Evolutionary conservation across 495 filamentous ascomycete species (phyloP).

Genomic region (Collariella sp.): DNA sequence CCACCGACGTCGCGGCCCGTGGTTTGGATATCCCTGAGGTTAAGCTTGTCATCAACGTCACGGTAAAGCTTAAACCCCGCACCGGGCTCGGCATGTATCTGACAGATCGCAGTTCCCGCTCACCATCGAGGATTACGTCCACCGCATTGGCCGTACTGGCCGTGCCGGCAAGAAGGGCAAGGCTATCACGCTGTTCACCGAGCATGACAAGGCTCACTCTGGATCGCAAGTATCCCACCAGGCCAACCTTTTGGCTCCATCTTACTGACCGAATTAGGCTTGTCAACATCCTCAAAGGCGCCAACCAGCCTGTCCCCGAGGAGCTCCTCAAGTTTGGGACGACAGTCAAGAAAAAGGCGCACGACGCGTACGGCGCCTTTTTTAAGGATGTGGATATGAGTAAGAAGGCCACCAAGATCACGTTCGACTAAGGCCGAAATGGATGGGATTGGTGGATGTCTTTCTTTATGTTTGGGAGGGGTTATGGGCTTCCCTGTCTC

Average conservation of each 20-base stretch:
- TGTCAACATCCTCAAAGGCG: slow-evolving; percentile 84
- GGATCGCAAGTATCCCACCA: slow-evolving; percentile 56
- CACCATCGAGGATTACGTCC: slow-evolving; percentile 89
- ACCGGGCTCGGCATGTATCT: slow-evolving; percentile 8
- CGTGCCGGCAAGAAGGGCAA: slow-evolving; percentile 83
- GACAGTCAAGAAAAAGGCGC: slow-evolving; percentile 97
- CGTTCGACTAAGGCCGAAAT: slow-evolving; percentile 61
- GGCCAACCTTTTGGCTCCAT: not conserved
- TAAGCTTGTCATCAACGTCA: slow-evolving; percentile 85
- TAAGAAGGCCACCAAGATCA: slow-evolving; percentile 86
- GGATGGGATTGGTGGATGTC: slow-evolving; percentile 3
- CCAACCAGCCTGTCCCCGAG: slow-evolving; percentile 82
- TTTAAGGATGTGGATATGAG: slow-evolving; percentile 72
- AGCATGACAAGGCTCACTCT: slow-evolving; percentile 80
- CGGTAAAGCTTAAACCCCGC: slow-evolving; percentile 32
- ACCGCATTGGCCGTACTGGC: slow-evolving; percentile 91
- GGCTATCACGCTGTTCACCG: slow-evolving; percentile 91
- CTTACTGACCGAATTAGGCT: slow-evolving; percentile 36
- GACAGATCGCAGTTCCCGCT: slow-evolving; percentile 41
- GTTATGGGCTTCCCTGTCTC: slow-evolving; percentile 9
- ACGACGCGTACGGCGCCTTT: slow-evolving; percentile 87
- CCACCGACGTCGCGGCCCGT: slow-evolving; percentile 93
- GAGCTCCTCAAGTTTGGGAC: slow-evolving; percentile 86
- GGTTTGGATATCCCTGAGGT: slow-evolving; percentile 93
- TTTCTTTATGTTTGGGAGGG: not conserved